Conservation (phyloP, 352 stramenopile genomes). For the Phytophthora agathidicida region DNA sequence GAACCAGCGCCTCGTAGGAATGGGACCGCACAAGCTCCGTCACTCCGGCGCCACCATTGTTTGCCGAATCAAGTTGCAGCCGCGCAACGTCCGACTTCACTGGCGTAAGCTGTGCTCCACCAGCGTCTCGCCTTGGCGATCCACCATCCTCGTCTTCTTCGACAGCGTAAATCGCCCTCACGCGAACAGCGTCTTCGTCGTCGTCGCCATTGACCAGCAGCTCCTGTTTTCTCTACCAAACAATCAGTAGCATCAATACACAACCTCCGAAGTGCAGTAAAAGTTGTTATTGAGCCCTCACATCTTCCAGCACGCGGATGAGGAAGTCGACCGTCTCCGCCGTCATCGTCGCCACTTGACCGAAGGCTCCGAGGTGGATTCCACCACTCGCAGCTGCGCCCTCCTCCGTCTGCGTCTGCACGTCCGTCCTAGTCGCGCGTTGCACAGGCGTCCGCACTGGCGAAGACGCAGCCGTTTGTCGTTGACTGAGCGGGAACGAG, state of each 20-base stretch:
- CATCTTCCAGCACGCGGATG: constrained; percentile 68
- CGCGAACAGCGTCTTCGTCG: neutral
- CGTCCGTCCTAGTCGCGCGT: neutral
- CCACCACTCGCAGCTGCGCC: neutral
- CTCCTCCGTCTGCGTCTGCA: constrained; percentile 25
- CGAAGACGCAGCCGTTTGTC: constrained; percentile 12
- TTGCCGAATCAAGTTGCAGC: constrained; percentile 10
- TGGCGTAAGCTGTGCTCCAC: too few species aligned
- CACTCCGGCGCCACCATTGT: constrained; percentile 2
- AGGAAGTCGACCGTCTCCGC: constrained; percentile 74
- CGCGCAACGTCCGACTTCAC: constrained; percentile 6
- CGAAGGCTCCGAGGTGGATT: constrained; percentile 49
- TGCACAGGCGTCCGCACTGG: constrained; percentile 7
- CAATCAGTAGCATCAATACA: neutral
- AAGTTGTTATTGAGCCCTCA: constrained; percentile 22
- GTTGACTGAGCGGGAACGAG: constrained; percentile 38
- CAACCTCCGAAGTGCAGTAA: neutral
- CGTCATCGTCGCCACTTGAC: constrained; percentile 54
- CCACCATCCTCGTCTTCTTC: neutral
- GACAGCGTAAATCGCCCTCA: neutral
- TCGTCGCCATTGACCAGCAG: constrained; percentile 31
- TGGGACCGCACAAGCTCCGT: constrained; percentile 46
- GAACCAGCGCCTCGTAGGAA: constrained; percentile 79
- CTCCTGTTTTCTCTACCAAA: constrained; percentile 49
- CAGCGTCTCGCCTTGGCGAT: neutral